Evolutionary conservation across 306 rosid genomes (phyloP).

Genomic region (Astragalus glycyphyllos): DNA sequence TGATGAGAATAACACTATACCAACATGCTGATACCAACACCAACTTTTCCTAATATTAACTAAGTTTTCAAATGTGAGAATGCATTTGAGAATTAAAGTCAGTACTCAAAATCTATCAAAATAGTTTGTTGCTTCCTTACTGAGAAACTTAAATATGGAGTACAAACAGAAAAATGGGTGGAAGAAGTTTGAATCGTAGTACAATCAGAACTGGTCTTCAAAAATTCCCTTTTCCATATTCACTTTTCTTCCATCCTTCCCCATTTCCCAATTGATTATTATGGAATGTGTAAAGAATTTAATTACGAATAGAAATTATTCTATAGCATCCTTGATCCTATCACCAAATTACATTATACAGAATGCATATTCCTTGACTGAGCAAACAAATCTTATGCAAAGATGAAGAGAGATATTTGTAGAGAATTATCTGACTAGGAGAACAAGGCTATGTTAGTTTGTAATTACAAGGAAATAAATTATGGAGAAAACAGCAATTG

Average conservation of each 20-base stretch:
- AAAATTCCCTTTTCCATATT: conserved; percentile 6
- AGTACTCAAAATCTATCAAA: conserved; percentile 9
- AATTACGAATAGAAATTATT: conserved; percentile 11
- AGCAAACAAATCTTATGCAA: conserved; percentile 2
- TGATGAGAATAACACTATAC: conserved; percentile 17
- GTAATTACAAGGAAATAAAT: conserved; percentile 81
- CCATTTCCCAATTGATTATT: conserved; percentile 5
- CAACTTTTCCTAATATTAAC: conserved; percentile 14
- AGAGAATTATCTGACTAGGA: conserved; percentile 26
- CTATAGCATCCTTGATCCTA: conserved; percentile 1
- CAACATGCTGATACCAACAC: conserved; percentile 25
- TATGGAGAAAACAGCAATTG: conserved; percentile 80
- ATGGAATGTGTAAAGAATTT: conserved; percentile 21
- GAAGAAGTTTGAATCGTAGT: conserved; percentile 29
- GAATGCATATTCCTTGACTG: conserved; percentile 27
- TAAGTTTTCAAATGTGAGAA: conserved; percentile 19
- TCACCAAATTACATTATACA: conserved; percentile 25
- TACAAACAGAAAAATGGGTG: conserved; percentile 22
- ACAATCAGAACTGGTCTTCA: conserved; percentile 13
- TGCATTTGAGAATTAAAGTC: conserved; percentile 17
- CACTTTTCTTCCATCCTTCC: conserved; percentile 33
- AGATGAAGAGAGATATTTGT: conserved; percentile 7
- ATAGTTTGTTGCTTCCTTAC: conserved; percentile 18
- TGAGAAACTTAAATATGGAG: conserved; percentile 16
- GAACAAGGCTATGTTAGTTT: conserved; percentile 4